Evolutionary conservation across 176 grass and related monocot genomes (phyloP).

Genomic region (Saccharum officinarum): DNA sequence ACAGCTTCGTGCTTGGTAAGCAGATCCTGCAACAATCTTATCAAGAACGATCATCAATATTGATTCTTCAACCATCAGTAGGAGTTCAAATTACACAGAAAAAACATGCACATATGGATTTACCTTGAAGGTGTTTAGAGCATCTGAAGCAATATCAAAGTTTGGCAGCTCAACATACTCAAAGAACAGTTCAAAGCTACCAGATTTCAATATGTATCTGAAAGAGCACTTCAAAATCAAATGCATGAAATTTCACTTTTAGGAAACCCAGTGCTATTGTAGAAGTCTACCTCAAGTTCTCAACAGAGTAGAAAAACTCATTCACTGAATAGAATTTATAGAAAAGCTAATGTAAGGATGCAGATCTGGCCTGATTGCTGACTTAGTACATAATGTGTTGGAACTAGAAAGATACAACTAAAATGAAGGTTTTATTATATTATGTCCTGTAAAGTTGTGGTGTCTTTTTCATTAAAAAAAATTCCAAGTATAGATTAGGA

Average conservation of each 20-base stretch:
- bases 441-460: background rate
- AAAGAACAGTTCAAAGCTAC: slow-evolving; percentile 97
- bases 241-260: slow-evolving; percentile 40
- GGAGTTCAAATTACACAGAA: background rate
- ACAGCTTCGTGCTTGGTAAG: slow-evolving; percentile 88
- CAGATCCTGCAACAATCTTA: slow-evolving; percentile 80
- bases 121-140: slow-evolving; percentile 99
- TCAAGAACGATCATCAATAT: slow-evolving; percentile 29
- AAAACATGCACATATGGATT: slow-evolving; percentile 18
- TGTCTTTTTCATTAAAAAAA: background rate
- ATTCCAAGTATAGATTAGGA: background rate
- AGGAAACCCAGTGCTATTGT: background rate
- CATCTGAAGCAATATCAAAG: slow-evolving; percentile 99
- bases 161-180: slow-evolving; percentile 96
- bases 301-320: background rate
- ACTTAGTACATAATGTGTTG: background rate
- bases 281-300: background rate
- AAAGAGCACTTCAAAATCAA: slow-evolving; percentile 91
- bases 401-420: background rate
- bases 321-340: background rate
- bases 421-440: background rate
- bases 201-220: slow-evolving; percentile 97
- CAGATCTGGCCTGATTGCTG: background rate
- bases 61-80: slow-evolving; percentile 13
- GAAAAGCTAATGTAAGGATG: slow-evolving; percentile 1